Base-by-base conservation (phyloP, 78 protist genomes). In the Dictyostelium firmibasis region DNA sequence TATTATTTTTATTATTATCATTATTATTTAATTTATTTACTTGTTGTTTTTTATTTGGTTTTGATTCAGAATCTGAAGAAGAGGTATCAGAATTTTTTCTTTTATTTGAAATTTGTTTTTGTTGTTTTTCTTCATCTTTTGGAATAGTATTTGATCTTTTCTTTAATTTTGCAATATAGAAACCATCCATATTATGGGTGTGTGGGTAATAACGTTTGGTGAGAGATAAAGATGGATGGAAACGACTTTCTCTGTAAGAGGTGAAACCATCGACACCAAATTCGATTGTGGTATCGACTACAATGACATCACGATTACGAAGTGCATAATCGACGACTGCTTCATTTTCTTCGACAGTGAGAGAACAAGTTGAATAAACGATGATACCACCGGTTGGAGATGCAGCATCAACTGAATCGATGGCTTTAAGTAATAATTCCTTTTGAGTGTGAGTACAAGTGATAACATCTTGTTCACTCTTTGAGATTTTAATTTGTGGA, bases 131-230 rank as follows among this genome's bases (percentile, higher is more conserved):
- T 72, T 72, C 79, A 27, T 57, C 67, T 67, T 75, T 75, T 77
- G 83, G 83, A 77, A 77, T 92, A 35, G 74, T 64, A 76, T 98
- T 97, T 62, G 91, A 43, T 44, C 97, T 6, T 96, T 99, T 99
- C 84, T 93, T 84, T 69, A 99, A 79, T 97, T 99, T 99, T 83
- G 97, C 93, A 38, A 99, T 99, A 79, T 89, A 99, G 98, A 99
- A 99, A 76, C 99, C 99, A 85, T 99, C 99, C 99, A 99, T 98
- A 97, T 99, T 99, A 98, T 99, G 99, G 16, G 86, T 77, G 91
- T 99, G 99, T 47, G 99, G 99, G 92, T 98, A 99, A 97, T 85
- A 97, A n/a, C 99, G 93, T 31, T 95, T 84, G 1, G 97, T 91
- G 43, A 70, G 86, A 67, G 35, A 67, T 36, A 98, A 67, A 3